Percentiles rank a stretch among this genome's conserved stretches.
These are phyloP conservation scores for Ceratorhiza oryzae-sativae DNA, from an alignment of 1,284 basidiomycete genomes.

Conservation along the genomic window DNA sequence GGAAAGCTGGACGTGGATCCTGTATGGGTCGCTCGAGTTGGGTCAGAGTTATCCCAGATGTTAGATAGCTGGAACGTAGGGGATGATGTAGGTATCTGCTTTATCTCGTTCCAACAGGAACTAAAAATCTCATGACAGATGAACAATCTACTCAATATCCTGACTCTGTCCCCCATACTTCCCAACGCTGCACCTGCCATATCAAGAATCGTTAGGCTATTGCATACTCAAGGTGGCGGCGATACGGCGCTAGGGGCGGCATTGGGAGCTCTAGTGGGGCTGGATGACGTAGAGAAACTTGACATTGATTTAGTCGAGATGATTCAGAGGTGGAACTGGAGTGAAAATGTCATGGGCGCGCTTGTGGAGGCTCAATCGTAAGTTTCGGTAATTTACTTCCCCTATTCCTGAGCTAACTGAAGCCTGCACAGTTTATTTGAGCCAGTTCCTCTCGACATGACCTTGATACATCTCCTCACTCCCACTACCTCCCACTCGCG, in stretches of 20 bases:
- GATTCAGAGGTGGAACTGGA: slow-evolving; percentile 37
- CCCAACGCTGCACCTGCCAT: slow-evolving; percentile 12
- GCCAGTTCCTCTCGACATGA: neutral
- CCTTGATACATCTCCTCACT: slow-evolving; percentile 29
- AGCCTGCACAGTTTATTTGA: neutral
- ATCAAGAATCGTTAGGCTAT: neutral
- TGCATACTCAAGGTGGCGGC: neutral
- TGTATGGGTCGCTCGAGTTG: slow-evolving; percentile 33
- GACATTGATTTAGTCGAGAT: neutral
- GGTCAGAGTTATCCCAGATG: slow-evolving; percentile 19
- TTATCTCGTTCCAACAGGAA: neutral
- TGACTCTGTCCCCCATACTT: slow-evolving; percentile 14
- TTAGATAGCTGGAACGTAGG: slow-evolving; percentile 1
- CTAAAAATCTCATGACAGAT: neutral
- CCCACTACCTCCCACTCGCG: slow-evolving; percentile 23
- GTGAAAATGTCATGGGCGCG: slow-evolving; percentile 34
- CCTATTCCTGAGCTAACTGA: neutral
- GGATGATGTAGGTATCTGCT: neutral
- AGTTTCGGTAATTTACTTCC: slow-evolving; percentile 37
- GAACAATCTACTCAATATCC: slow-evolving; percentile 16
- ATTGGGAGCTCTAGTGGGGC: neutral
- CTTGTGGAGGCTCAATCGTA: slow-evolving; percentile 43
- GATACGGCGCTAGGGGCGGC: neutral
- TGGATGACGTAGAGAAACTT: neutral
- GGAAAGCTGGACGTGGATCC: slow-evolving; percentile 60